Evolutionary conservation across 805 yeast genomes (phyloP), one percentile per base, ranked within the genome.

Genomic region (Yamadazyma akitaensis): DNA sequence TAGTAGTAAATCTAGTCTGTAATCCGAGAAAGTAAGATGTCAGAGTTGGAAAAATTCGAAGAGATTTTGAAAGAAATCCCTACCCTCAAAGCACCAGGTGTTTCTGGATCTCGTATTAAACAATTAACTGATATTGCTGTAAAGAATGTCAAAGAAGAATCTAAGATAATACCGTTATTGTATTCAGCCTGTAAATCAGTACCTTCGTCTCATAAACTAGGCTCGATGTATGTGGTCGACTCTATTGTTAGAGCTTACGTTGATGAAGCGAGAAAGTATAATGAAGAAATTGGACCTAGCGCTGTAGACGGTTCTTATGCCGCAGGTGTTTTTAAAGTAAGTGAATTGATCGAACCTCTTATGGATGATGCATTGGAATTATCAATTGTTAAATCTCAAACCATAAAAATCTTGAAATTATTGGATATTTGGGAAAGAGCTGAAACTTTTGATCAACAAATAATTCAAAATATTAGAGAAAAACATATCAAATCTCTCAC

Each of bases 101-200:
- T 92, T 44, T 90, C 97, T 25, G 98, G 98, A 37, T 82, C 96
- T 46, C 89, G 97, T 71, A 94, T 92, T 67, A 88, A 88, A 65
- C 83, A 83, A 60, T 73, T 91, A 61, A 87, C 92, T 39, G 85
- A 87, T 47, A 64, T 87, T 51, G 95, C 96, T 47, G 73, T 84
- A 50, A 78, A 77, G 54, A 80, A 89, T 64, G 85, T 85, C 47
- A 58, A 70, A 60, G 64, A 68, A 28, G 84, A 80, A 60, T 72
- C 84, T 21, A 73, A 75, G 51, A 64, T 87, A 44, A 75, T 84
- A 40, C 76, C 81, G 41, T 72, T 75, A 51, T 73, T 88, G 54
- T 77, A 77, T 59, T 73, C 82, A 43, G 80, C 85, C 65, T 80
- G 91, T 68, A 85, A 81, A 66, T 77, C 80, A 47, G 79, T 88